phyloP scores from a whole-genome alignment of 331 rosid genomes.

The Erythrophleum ivorense region DNA sequence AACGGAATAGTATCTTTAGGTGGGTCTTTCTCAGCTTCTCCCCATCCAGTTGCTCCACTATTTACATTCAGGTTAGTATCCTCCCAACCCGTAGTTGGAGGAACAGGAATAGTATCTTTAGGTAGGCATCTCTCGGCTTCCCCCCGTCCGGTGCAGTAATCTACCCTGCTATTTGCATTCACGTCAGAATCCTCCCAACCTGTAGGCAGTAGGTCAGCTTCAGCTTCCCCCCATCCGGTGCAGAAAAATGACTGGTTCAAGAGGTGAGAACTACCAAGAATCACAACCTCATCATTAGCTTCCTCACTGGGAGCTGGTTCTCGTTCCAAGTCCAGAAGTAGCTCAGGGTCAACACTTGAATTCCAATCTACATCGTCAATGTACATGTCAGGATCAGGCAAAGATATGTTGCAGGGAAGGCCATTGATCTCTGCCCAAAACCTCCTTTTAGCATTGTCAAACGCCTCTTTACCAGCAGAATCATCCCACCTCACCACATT shows the following conservation, averaged over 20 bases:
- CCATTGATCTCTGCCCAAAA: constrained; percentile 68
- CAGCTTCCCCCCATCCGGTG: constrained; percentile 73
- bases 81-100: constrained; percentile 15
- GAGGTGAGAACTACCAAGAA: constrained; percentile 46
- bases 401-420: constrained; percentile 48
- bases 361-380: constrained; percentile 75
- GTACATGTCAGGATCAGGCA: constrained; percentile 75
- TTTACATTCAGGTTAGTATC: constrained; percentile 34
- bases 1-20: constrained; percentile 12
- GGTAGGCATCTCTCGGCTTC: constrained; percentile 43
- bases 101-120: constrained; percentile 4
- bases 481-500: constrained; percentile 75
- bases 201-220: constrained; percentile 28
- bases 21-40: constrained; percentile 48
- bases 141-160: constrained; percentile 57
- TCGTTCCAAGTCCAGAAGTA: constrained; percentile 61
- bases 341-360: constrained; percentile 60
- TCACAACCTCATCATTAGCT: constrained; percentile 39
- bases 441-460: constrained; percentile 70
- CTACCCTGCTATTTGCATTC: constrained; percentile 20
- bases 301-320: constrained; percentile 40
- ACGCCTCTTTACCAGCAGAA: constrained; percentile 82
- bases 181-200: constrained; percentile 6
- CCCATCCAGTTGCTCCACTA: constrained; percentile 52
- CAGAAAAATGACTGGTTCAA: constrained; percentile 51